Evolutionary conservation across 2,329 filamentous ascomycete species (phyloP), one percentile per base, ranked within the genome.

Genomic region (Trichophyton benhamiae): DNA sequence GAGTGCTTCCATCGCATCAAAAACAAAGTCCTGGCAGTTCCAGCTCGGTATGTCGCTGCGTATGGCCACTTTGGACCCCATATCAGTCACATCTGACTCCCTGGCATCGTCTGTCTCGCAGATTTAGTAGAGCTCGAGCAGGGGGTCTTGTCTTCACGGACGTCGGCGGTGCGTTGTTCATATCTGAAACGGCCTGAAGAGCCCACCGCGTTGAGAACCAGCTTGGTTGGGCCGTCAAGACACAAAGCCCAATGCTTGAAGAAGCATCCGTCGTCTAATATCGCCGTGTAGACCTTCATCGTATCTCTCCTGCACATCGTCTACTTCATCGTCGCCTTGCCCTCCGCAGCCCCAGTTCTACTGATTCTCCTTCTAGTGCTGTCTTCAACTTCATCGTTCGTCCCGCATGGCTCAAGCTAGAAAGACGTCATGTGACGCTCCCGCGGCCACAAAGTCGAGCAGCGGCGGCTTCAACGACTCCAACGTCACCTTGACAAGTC

Each of bases 11-110:
- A 70, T 53, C 58, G 70, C 62, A 9, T 70, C 68, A 55, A 70
- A 65, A 0, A 69, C 65, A 57, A 68, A 70, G 55, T 69, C 66
- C 58, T 70, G 67, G 60, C 66, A 70, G 44, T 69, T 68, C 60
- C 59, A 69, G n/a, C 65, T 66, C 17, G 64, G 59, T 41, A 48
- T 49, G 11, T 68, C 64, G 60, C 69, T 67, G 53, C 61, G 65
- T 15, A 71, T 62, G 2, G 61, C 22, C 8, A 60, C 42, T n/a
- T 66, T 64, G 11, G 61, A 46, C 22, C 66, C 67, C 27, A 61
- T 57, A 11, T 60, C 53, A 48, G 65, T 60, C 57, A 69, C 64
- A 8, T 59, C 48, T 13, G n/a, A 6, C 17, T 63, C 61, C 22
- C 61, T 60, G 20, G 62, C 3, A 1, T n/a, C 38, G n/a, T 59